phyloP scores from a whole-genome alignment of 2,329 filamentous ascomycete species.

The Ascochyta koolunga region DNA sequence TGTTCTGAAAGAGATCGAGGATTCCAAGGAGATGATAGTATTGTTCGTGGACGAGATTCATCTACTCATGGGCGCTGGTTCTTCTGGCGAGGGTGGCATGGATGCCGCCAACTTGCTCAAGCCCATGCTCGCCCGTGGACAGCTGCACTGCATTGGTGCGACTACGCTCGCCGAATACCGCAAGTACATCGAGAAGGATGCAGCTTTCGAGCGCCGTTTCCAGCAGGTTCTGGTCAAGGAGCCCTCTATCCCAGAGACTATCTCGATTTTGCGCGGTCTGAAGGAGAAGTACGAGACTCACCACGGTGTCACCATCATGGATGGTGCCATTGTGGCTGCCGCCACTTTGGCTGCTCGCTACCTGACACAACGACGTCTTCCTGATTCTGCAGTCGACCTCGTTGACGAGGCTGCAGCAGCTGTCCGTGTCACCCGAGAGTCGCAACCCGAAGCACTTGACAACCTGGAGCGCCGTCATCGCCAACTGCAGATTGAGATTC shows the following conservation, averaged over 20 bases:
- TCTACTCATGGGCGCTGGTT: conserved; percentile 94
- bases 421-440: conserved; percentile 94
- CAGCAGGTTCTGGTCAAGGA: conserved; percentile 98
- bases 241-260: conserved; percentile 83
- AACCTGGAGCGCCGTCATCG: conserved; percentile 88
- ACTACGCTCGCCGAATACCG: conserved; percentile 95
- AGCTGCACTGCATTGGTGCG: conserved; percentile 96
- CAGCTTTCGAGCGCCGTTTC: conserved; percentile 97
- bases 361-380: conserved; percentile 85
- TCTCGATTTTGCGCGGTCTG: conserved; percentile 96
- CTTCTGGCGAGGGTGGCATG: conserved; percentile 96
- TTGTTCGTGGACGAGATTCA: conserved; percentile 99
- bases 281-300: conserved; percentile 99
- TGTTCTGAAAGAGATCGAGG: conserved; percentile 93
- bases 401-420: conserved; percentile 96
- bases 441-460: conserved; percentile 93
- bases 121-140: conserved; percentile 95
- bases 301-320: conserved; percentile 95
- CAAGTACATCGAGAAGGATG: conserved; percentile 99
- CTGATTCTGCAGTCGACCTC: conserved; percentile 94
- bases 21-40: conserved; percentile 95
- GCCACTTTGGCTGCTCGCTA: conserved; percentile 94
- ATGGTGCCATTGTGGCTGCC: conserved; percentile 88
- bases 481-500: conserved; percentile 96
- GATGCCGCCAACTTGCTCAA: conserved; percentile 97